Conservation (phyloP, 495 filamentous ascomycete species). For the Penicillium egyptiacum region DNA sequence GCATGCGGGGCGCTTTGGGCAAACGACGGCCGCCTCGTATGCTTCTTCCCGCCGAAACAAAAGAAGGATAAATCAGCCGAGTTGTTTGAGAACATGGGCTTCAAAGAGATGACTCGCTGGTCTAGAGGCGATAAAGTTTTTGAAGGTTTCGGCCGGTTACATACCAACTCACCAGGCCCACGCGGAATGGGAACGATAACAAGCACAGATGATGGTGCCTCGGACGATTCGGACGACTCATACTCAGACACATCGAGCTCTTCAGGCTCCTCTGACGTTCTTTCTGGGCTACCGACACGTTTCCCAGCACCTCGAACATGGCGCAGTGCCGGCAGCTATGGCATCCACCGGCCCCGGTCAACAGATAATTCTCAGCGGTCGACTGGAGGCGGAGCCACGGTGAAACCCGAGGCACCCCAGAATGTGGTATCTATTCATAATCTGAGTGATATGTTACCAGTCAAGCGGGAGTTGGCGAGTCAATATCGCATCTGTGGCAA, state of each 20-base stretch:
- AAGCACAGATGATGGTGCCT: conserved; percentile 52
- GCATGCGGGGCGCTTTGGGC: conserved; percentile 77
- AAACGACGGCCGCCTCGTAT: conserved; percentile 73
- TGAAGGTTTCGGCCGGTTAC: conserved; percentile 83
- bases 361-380: conserved; percentile 58
- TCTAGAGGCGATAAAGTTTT: conserved; percentile 69
- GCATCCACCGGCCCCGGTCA: conserved; percentile 47
- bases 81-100: conserved; percentile 60
- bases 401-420: conserved; percentile 43
- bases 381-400: conserved; percentile 43
- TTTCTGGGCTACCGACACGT: conserved; percentile 45
- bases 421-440: conserved; percentile 70
- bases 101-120: conserved; percentile 58
- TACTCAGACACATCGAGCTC: conserved; percentile 69
- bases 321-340: conserved; percentile 48
- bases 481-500: conserved; percentile 84
- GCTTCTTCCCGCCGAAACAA: conserved; percentile 82
- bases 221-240: conserved; percentile 62
- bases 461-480: conserved; percentile 70
- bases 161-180: conserved; percentile 53
- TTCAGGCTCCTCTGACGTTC: conserved; percentile 65
- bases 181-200: conserved; percentile 49
- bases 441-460: conserved; percentile 65
- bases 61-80: conserved; percentile 71
- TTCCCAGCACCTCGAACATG: conserved; percentile 56